Evolutionary conservation across 1,284 basidiomycete genomes (phyloP), one percentile per base, ranked within the genome.

Genomic region (Leucoagaricus sp.): DNA sequence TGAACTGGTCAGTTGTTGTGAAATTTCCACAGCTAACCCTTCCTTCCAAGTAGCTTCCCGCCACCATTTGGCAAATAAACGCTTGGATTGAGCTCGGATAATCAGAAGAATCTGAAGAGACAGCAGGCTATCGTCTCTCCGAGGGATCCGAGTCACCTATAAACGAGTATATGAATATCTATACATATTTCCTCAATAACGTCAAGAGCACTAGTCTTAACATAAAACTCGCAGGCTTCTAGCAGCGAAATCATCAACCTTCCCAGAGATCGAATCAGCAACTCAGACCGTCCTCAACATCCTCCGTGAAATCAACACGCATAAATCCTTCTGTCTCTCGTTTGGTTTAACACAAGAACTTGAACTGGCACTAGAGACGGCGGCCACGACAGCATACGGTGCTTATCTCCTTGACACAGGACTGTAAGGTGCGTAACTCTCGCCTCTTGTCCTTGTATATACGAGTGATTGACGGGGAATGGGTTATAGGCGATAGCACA

Each of bases 341-440:
- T 95, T 90, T 68, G 91, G 86, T 15, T 76, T 95, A 56, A 74
- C 79, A 2, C 68, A 75, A 5, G 76, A 80, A 4, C 75, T 96
- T 4, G 77, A 84, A 48, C 69, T 65, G 9, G 84, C 86, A 1
- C 77, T 80, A 4, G 93, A 95, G 67, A 82, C 85, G 0, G 65
- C 84, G 0, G 82, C 85, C 1, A 91, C 87, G n/a, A 86, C 82
- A 1, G 92, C 92, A 0, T 96, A 96, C 67, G 91, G 91, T 1
- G 86, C 88, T n/a, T 96, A 88, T 72, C 79, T 96, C 26, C 74
- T 96, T 23, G 90, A 96, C 68, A 76, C 85, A 1, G 92, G 91
- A 0, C 65, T 90, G 15, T 85, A 84, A 67, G 87, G 88, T 84
- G 40, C 52, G 62, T 51, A 25, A 15, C 12, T 23, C 36, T 15